Conservation (phyloP, 805 yeast species). For the Diddensiella santjacobensis region DNA sequence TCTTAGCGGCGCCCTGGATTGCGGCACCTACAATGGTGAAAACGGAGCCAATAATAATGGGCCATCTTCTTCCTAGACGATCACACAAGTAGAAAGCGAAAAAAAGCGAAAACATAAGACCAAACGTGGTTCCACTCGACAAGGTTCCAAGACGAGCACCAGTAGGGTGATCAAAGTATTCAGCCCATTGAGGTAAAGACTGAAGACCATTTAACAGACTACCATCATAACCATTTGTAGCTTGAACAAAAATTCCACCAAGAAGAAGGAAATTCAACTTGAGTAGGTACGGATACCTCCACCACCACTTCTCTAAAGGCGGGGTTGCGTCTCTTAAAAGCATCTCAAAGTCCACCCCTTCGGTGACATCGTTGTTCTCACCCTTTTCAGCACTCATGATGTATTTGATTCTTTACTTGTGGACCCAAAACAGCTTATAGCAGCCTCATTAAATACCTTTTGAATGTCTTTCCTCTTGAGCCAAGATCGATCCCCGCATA, state of each 20-base stretch:
- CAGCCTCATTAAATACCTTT: neutral
- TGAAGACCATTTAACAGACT: slow-evolving; percentile 19
- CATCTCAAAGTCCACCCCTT: neutral
- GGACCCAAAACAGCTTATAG: neutral
- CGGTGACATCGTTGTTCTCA: neutral
- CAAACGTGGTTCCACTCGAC: slow-evolving; percentile 28
- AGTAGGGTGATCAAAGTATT: slow-evolving; percentile 14
- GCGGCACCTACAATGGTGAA: slow-evolving; percentile 58
- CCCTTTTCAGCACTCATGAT: neutral
- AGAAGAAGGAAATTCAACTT: slow-evolving; percentile 13
- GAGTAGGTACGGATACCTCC: slow-evolving; percentile 11
- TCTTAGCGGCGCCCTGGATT: slow-evolving; percentile 39
- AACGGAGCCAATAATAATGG: slow-evolving; percentile 50
- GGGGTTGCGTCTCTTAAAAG: slow-evolving; percentile 8
- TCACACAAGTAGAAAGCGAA: slow-evolving; percentile 45
- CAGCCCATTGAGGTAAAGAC: slow-evolving; percentile 25
- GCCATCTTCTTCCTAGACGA: slow-evolving; percentile 56
- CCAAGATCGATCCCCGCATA: too few relatives aligned
- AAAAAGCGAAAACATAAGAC: slow-evolving; percentile 1
- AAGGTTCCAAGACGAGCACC: slow-evolving; percentile 22
- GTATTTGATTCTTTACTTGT: neutral
- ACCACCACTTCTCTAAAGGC: slow-evolving; percentile 13
- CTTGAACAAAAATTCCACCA: slow-evolving; percentile 11
- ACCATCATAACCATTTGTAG: slow-evolving; percentile 18
- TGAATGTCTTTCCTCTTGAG: too few relatives aligned